A percentile compares a stretch with the other conserved stretches of the same genome.
Evolutionary conservation across 1,139 yeast species (phyloP).

Genomic region (Meyerozyma guilliermondii): DNA sequence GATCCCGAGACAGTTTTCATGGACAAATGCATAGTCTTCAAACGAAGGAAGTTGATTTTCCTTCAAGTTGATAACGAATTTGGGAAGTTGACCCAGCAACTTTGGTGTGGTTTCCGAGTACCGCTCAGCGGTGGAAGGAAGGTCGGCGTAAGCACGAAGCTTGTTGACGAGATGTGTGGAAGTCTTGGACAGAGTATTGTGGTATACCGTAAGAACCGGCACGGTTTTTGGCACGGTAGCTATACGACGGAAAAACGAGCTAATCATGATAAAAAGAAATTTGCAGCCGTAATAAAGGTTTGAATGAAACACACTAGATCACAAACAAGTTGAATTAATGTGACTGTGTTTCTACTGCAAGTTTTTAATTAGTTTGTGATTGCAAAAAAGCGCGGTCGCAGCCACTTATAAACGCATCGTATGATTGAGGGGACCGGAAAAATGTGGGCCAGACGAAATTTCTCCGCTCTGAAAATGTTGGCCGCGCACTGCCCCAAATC

Average conservation of each 20-base stretch:
- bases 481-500: constrained; percentile 1
- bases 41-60: constrained; percentile 21
- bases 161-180: constrained; percentile 24
- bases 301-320: background rate
- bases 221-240: constrained; percentile 8
- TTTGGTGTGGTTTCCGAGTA: constrained; percentile 5
- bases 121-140: constrained; percentile 19
- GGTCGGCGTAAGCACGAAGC: constrained; percentile 16
- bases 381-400: background rate
- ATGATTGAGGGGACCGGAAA: constrained; percentile 1
- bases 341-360: background rate
- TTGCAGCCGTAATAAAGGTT: background rate
- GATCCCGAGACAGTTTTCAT: constrained; percentile 32
- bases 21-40: constrained; percentile 30
- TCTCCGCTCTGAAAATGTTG: constrained; percentile 2
- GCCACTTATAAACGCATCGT: background rate
- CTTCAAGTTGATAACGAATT: constrained; percentile 23
- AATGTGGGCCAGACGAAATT: background rate
- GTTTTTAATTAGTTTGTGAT: background rate
- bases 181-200: constrained; percentile 22
- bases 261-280: background rate
- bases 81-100: constrained; percentile 7
- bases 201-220: constrained; percentile 25
- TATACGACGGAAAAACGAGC: constrained; percentile 1
- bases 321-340: background rate